Conservation (phyloP, 2,329 filamentous ascomycete genomes). For the Alternaria sp. region DNA sequence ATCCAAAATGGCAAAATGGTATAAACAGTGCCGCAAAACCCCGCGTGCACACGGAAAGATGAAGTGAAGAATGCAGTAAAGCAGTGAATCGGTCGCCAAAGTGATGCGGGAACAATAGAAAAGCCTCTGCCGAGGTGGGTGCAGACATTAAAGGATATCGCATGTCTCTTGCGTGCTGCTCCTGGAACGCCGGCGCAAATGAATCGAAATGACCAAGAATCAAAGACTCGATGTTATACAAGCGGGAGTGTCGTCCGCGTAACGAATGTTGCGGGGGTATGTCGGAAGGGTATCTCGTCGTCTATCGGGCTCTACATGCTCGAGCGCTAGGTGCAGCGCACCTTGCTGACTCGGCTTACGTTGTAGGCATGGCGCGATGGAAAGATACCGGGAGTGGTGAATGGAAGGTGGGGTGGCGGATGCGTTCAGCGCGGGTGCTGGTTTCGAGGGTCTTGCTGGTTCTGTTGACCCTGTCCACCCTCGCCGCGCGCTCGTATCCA, state of each 20-base stretch:
- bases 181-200: constrained; percentile 44
- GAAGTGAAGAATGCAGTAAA: constrained; percentile 27
- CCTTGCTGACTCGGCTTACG: constrained; percentile 17
- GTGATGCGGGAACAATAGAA: constrained; percentile 36
- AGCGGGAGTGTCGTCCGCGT: constrained; percentile 25
- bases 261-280: constrained; percentile 27
- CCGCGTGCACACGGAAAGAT: constrained; percentile 20
- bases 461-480: constrained; percentile 42
- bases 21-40: constrained; percentile 38
- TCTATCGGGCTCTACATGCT: constrained; percentile 22
- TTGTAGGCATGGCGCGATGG: constrained; percentile 14
- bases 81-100: constrained; percentile 20
- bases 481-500: constrained; percentile 47
- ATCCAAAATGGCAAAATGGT: constrained; percentile 37
- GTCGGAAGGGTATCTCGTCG: constrained; percentile 15
- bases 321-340: constrained; percentile 19
- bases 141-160: constrained; percentile 45
- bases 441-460: constrained; percentile 47
- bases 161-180: constrained; percentile 34
- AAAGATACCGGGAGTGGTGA: constrained; percentile 9
- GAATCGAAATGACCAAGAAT: constrained; percentile 28
- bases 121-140: constrained; percentile 27
- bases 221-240: constrained; percentile 42
- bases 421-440: constrained; percentile 45
- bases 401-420: constrained; percentile 4